Evolutionary conservation across 2,329 filamentous ascomycete genomes (phyloP).

Genomic region (Arthrobotrys conoides): DNA sequence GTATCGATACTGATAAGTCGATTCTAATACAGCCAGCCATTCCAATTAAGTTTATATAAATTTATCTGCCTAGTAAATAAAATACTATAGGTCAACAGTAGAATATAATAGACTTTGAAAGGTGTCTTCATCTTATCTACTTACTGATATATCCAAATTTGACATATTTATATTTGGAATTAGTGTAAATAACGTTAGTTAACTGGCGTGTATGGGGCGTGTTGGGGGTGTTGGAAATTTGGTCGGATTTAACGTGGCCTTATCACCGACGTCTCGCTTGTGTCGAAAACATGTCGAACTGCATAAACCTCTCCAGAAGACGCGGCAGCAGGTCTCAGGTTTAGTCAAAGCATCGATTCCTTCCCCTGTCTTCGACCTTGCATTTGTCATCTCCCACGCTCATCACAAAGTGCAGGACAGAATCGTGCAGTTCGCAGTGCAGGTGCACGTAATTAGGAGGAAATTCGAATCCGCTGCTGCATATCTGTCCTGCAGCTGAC

Average conservation of each 20-base stretch:
- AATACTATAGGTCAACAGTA: too few relatives aligned
- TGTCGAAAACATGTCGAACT: background rate
- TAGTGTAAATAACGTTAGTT: too few relatives aligned
- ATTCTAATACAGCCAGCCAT: too few relatives aligned
- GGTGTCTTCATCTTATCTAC: too few relatives aligned
- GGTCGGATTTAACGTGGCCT: conserved; percentile 12
- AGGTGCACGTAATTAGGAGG: background rate
- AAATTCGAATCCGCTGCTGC: conserved; percentile 16
- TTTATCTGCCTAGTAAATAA: too few relatives aligned
- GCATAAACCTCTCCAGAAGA: background rate
- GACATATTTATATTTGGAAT: too few relatives aligned
- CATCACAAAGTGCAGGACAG: conserved; percentile 1
- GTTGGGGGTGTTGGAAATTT: conserved; percentile 11
- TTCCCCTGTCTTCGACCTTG: conserved; percentile 32
- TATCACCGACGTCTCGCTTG: conserved; percentile 38
- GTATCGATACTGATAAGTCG: too few relatives aligned
- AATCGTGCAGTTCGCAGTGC: too few relatives aligned
- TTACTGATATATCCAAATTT: too few relatives aligned
- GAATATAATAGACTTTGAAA: too few relatives aligned
- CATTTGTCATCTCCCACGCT: conserved; percentile 51
- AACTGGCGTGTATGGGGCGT: too few relatives aligned
- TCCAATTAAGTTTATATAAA: too few relatives aligned
- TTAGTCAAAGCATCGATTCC: conserved; percentile 2
- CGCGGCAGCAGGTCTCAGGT: conserved; percentile 8
- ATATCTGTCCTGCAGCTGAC: conserved; percentile 29